A percentile compares a stretch with the other conserved stretches of the same genome.
Evolutionary conservation across 179 eudicot genomes (phyloP).

Genomic region (Gypsophila paniculata): DNA sequence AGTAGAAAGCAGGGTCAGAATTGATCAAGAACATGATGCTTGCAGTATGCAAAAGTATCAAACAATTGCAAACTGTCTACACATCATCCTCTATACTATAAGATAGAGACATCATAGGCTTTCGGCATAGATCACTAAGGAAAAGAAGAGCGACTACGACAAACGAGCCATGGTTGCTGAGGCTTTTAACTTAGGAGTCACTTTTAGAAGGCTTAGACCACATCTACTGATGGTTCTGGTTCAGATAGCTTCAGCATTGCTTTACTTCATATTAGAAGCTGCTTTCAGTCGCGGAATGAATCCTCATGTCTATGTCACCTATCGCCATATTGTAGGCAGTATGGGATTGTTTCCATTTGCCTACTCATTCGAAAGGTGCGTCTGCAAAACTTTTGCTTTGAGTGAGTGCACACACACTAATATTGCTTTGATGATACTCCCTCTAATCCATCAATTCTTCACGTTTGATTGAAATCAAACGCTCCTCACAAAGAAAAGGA

Average conservation of each 20-base stretch:
- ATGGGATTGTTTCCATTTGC: conserved; percentile 42
- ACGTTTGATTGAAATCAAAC: too few species aligned
- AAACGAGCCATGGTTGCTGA: conserved; percentile 27
- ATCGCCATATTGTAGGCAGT: conserved; percentile 41
- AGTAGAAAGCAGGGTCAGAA: conserved; percentile 28
- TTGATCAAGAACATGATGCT: conserved; percentile 37
- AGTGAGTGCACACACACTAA: not conserved
- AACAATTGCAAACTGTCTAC: conserved; percentile 14
- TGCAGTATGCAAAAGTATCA: conserved; percentile 28
- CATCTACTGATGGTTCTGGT: conserved; percentile 38
- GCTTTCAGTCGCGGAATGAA: conserved; percentile 44
- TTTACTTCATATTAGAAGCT: conserved; percentile 47
- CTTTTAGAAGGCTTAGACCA: conserved; percentile 36
- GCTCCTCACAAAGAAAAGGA: too few species aligned
- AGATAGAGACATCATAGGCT: conserved; percentile 19
- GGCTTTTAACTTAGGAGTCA: conserved; percentile 18
- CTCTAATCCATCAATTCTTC: not conserved
- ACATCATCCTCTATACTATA: conserved; percentile 21
- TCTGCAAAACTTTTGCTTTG: conserved; percentile 9
- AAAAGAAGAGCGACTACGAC: conserved; percentile 15
- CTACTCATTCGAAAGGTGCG: conserved; percentile 40
- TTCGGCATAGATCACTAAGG: conserved; percentile 12
- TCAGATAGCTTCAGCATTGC: conserved; percentile 41
- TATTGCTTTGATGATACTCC: not conserved
- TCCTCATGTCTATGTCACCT: conserved; percentile 46